Evolutionary conservation across 2,329 filamentous ascomycete species (phyloP).

Genomic region (Elsinoe fawcettii): DNA sequence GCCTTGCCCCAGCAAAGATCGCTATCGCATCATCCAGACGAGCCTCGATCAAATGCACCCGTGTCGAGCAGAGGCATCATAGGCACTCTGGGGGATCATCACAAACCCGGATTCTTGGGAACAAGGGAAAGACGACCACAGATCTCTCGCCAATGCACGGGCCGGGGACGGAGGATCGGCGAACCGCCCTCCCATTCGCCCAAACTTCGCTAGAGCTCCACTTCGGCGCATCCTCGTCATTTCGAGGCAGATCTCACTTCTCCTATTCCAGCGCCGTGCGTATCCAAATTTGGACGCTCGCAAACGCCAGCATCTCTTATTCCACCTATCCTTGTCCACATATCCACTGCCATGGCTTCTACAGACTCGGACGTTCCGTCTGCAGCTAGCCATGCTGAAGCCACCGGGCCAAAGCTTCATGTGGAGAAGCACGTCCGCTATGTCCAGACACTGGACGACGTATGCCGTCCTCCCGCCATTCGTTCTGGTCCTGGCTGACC

Average conservation of each 20-base stretch:
- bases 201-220: neutral
- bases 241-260: neutral
- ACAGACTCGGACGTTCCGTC: neutral
- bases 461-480: constrained; percentile 38
- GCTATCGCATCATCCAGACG: neutral
- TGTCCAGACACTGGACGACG: constrained; percentile 83
- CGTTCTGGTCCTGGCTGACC: constrained; percentile 16
- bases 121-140: neutral
- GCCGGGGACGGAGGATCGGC: constrained; percentile 1
- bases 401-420: constrained; percentile 45
- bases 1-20: no score
- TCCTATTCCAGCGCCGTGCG: constrained; percentile 2
- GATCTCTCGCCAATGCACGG: neutral
- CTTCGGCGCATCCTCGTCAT: constrained; percentile 7
- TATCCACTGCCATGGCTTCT: constrained; percentile 35
- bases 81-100: neutral
- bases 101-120: constrained; percentile 11
- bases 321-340: neutral
- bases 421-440: constrained; percentile 75
- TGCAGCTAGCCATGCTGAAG: constrained; percentile 18
- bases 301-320: neutral
- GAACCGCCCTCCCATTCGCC: constrained; percentile 6
- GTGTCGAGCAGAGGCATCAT: neutral
- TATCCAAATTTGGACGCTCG: constrained; percentile 4
- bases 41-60: neutral